These are phyloP conservation scores for Pisolithus orientalis DNA, from an alignment of 768 basidiomycete species.

Conservation along the genomic window DNA sequence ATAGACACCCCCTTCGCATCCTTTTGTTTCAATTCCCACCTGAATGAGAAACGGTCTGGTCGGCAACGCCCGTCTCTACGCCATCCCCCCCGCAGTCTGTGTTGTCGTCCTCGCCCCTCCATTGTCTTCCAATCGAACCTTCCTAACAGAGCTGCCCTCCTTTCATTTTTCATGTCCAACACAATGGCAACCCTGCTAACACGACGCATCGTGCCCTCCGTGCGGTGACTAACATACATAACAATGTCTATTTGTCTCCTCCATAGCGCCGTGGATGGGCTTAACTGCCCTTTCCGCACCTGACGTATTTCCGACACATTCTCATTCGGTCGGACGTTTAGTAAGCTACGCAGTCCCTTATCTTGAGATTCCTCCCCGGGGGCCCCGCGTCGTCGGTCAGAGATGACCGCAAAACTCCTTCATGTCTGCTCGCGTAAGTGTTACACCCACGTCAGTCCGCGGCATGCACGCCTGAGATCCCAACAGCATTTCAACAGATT, in stretches of 20 bases:
- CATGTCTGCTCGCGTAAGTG: constrained; percentile 1
- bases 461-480: background rate
- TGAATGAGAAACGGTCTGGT: too few species aligned
- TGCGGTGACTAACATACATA: background rate
- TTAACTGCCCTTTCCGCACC: background rate
- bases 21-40: too few species aligned
- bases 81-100: background rate
- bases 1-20: too few species aligned
- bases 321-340: background rate
- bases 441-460: constrained; percentile 5
- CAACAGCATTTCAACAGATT: too few species aligned
- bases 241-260: background rate
- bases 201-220: background rate
- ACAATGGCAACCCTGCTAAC: background rate
- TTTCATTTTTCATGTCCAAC: background rate
- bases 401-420: background rate
- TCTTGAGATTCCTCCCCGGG: background rate
- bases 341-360: background rate
- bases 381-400: background rate
- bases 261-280: background rate
- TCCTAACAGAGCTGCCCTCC: background rate
- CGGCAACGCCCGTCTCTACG: too few species aligned
- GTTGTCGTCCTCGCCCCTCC: background rate
- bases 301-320: background rate
- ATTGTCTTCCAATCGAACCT: background rate